phyloP scores from a whole-genome alignment of 78 protist genomes.

The Andalucia godoyi region DNA sequence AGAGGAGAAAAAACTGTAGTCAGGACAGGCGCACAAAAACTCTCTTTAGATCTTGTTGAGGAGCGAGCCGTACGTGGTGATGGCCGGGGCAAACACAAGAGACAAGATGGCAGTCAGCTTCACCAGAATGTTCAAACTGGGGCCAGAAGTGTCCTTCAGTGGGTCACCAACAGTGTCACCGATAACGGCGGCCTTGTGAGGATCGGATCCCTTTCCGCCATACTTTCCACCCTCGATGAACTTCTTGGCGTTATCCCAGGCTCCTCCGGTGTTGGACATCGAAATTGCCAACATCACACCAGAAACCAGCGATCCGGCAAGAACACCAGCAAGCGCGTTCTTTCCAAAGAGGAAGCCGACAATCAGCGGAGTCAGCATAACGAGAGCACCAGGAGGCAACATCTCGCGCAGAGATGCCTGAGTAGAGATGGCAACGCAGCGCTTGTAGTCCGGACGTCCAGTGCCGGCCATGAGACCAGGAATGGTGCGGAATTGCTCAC shows the following conservation, averaged over 20 bases:
- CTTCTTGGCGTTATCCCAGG: conserved; percentile 76
- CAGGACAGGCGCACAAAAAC: too few relatives aligned
- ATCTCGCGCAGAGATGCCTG: conserved; percentile 35
- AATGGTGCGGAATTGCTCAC: conserved; percentile 28
- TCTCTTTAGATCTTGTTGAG: too few relatives aligned
- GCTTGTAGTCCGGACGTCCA: conserved; percentile 8
- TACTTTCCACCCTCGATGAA: conserved; percentile 33
- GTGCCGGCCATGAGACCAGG: conserved; percentile 18
- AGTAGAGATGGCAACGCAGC: conserved; percentile 46
- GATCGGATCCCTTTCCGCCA: conserved; percentile 30
- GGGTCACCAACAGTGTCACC: conserved; percentile 82
- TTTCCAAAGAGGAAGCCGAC: conserved; percentile 39
- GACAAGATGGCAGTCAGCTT: conserved; percentile 49
- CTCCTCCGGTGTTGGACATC: conserved; percentile 63
- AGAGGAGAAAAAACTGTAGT: too few relatives aligned
- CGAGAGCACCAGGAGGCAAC: conserved; percentile 34
- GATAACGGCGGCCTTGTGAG: conserved; percentile 43
- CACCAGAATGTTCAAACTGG: conserved; percentile 50
- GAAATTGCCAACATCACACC: conserved; percentile 52
- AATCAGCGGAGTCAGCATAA: conserved; percentile 39
- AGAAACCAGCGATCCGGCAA: conserved; percentile 44
- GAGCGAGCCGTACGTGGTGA: too few relatives aligned
- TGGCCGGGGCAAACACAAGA: conserved; percentile 14
- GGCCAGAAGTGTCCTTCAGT: conserved; percentile 69
- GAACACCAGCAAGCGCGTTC: conserved; percentile 20